Conservation (phyloP, 176 grass and related monocot genomes). For the maize (Zea mays) region DNA sequence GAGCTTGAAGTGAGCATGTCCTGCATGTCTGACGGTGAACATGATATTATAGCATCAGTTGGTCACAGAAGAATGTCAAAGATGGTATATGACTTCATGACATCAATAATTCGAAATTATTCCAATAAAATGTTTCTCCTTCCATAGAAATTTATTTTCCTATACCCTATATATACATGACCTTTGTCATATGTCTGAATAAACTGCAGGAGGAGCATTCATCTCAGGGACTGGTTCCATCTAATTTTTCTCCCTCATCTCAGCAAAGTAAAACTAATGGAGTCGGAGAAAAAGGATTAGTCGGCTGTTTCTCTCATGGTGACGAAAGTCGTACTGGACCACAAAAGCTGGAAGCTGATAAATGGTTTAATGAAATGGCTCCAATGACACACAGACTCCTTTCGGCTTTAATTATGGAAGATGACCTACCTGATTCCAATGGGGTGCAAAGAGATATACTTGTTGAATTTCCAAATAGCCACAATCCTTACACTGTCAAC, state of each 20-base stretch:
- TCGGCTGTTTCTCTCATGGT: constrained; percentile 16
- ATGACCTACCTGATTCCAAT: constrained; percentile 46
- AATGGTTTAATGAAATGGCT: constrained; percentile 57
- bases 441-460: constrained; percentile 37
- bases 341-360: constrained; percentile 42
- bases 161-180: not conserved
- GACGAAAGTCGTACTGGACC: constrained; percentile 15
- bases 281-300: constrained; percentile 42
- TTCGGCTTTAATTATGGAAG: constrained; percentile 75
- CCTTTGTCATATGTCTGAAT: constrained; percentile 15
- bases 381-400: constrained; percentile 78
- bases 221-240: constrained; percentile 41
- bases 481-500: constrained; percentile 38
- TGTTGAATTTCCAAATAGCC: constrained; percentile 45
- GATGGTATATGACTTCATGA: constrained; percentile 22
- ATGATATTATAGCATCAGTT: constrained; percentile 45
- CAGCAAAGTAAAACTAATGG: constrained; percentile 45
- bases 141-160: not conserved
- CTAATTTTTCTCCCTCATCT: constrained; percentile 43
- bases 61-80: constrained; percentile 20
- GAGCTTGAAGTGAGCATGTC: constrained; percentile 70
- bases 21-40: constrained; percentile 42
- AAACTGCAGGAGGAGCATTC: constrained; percentile 52
- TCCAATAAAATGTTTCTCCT: not conserved
- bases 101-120: constrained; percentile 1